Evolutionary conservation across 2,329 filamentous ascomycete genomes (phyloP).

Genomic region (Chrysoporthe deuterocubensis): DNA sequence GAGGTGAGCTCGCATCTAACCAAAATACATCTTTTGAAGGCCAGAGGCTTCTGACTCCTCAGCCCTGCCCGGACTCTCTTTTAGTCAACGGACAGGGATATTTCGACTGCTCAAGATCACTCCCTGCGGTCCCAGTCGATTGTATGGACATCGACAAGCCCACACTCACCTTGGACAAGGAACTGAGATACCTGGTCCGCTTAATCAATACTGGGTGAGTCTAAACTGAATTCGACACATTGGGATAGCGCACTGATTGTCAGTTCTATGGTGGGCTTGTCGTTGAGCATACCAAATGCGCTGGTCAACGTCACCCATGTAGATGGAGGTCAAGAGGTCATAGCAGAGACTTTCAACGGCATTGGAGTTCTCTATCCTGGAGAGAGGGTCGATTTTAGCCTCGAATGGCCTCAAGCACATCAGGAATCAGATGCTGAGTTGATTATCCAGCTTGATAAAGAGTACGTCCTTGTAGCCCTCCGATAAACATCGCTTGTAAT

Average conservation of each 20-base stretch:
- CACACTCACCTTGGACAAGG: conserved; percentile 29
- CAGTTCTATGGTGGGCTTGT: conserved; percentile 32
- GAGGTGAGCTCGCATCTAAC: conserved; percentile 1
- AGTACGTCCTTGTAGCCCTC: conserved; percentile 26
- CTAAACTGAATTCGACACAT: background rate
- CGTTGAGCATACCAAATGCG: conserved; percentile 29
- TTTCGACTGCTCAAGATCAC: conserved; percentile 50
- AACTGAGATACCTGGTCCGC: conserved; percentile 31
- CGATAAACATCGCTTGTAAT: background rate
- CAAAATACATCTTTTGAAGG: background rate
- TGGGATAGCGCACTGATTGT: background rate
- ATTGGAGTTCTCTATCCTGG: conserved; percentile 33
- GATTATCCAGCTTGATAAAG: conserved; percentile 32
- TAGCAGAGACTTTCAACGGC: conserved; percentile 16
- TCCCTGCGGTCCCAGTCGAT: conserved; percentile 48
- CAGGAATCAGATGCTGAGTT: conserved; percentile 17
- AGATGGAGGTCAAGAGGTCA: conserved; percentile 33
- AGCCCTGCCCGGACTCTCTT: conserved; percentile 54
- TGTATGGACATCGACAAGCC: conserved; percentile 39
- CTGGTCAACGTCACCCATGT: conserved; percentile 30
- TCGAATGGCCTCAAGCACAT: conserved; percentile 29
- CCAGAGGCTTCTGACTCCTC: background rate
- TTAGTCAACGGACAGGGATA: conserved; percentile 50
- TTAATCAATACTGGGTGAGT: conserved; percentile 33
- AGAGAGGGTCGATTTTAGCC: conserved; percentile 31